phyloP scores from a whole-genome alignment of 139 green algal genomes.

The Picochlorum sp. region DNA sequence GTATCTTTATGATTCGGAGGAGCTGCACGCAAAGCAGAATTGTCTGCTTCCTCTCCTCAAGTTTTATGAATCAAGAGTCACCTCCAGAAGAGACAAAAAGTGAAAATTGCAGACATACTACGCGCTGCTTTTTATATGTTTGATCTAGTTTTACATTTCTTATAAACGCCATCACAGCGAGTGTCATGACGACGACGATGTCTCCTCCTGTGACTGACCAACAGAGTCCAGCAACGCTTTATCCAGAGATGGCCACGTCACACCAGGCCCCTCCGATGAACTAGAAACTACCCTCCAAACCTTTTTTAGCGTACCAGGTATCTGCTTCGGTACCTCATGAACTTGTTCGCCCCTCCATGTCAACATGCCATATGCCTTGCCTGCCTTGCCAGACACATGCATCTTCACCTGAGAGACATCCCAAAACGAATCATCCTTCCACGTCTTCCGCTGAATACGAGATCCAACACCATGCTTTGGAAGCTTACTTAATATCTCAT shows the following conservation, averaged over 20 bases:
- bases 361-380: constrained; percentile 31
- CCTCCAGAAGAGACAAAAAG: background rate
- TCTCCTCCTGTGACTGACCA: too few species aligned
- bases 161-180: too few species aligned
- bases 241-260: too few species aligned
- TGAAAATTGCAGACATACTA: too few species aligned
- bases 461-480: constrained; percentile 11
- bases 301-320: constrained; percentile 30
- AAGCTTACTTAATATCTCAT: constrained; percentile 11
- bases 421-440: constrained; percentile 20
- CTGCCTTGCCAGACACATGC: constrained; percentile 33
- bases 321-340: constrained; percentile 9
- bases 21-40: background rate
- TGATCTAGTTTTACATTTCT: too few species aligned
- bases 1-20: background rate
- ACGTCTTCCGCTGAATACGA: constrained; percentile 1
- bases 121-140: too few species aligned
- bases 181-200: too few species aligned
- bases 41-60: background rate
- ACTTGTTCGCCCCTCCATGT: constrained; percentile 28
- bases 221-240: too few species aligned
- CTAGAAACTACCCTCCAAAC: constrained; percentile 23
- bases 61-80: background rate
- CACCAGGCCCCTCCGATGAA: background rate
- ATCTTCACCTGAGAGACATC: constrained; percentile 14